Evolutionary conservation across 1,284 basidiomycete genomes (phyloP).

Genomic region (Microbotryomycetes sp.): DNA sequence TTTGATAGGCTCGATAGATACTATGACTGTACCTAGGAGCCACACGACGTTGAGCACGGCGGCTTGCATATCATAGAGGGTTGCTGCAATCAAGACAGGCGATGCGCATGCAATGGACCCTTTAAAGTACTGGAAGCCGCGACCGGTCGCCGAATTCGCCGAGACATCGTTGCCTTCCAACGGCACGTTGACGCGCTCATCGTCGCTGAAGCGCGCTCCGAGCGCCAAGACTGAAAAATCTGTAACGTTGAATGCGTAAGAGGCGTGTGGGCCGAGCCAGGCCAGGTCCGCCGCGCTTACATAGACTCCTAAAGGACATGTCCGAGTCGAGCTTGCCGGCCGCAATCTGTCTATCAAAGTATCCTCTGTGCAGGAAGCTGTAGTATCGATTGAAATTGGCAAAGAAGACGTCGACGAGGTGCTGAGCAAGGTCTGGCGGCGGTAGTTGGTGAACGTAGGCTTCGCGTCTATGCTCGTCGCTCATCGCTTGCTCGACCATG

Average conservation of each 20-base stretch:
- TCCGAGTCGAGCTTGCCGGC: constrained; percentile 55
- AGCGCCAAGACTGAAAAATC: constrained; percentile 62
- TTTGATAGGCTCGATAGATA: not conserved
- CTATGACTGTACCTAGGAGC: constrained; percentile 6
- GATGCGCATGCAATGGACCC: not conserved
- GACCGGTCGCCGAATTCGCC: not conserved
- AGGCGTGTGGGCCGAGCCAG: not conserved
- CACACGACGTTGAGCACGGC: constrained; percentile 39
- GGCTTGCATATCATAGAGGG: constrained; percentile 66
- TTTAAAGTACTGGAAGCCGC: constrained; percentile 5
- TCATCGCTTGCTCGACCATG: not conserved
- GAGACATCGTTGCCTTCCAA: not conserved
- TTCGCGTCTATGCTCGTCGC: not conserved
- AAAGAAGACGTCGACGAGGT: constrained; percentile 66
- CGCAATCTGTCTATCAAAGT: constrained; percentile 58
- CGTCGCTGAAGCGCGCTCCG: constrained; percentile 60
- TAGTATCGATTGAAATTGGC: constrained; percentile 52
- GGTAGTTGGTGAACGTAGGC: not conserved
- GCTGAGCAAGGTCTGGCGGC: constrained; percentile 49
- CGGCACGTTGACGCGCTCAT: constrained; percentile 48
- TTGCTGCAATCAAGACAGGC: constrained; percentile 42
- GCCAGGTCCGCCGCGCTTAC: not conserved
- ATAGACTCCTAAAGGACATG: constrained; percentile 56
- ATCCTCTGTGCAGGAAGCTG: constrained; percentile 69
- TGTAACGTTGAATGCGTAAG: not conserved